Evolutionary conservation across 1,284 basidiomycete genomes (phyloP), one percentile per base, ranked within the genome.

Genomic region (Apiotrichum siamense): DNA sequence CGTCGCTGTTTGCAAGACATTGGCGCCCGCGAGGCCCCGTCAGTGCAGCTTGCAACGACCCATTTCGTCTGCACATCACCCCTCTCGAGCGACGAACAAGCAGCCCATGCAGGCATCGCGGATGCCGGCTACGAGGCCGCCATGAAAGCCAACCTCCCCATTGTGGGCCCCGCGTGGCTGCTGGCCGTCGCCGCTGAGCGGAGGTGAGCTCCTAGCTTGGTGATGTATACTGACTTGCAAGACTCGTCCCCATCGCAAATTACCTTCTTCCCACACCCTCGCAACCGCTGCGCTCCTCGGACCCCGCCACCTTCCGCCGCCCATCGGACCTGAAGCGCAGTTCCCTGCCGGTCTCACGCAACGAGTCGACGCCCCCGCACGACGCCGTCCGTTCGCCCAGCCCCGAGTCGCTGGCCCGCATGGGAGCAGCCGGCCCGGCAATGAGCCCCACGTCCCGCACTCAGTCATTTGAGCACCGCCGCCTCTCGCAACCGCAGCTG

Each of bases 41-140:
- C 84, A 61, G 92, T 99, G 24, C 88, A 93, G 75, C 92, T 97
- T 52, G 92, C 96, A 65, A 96, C 92, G 6, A 94, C 91, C 0
- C 92, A 97, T 71, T 96, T 94, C 62, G 90, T 96, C 32, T 94
- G 91, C 67, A 93, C 89, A 3, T 89, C 87, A 0, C 87, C 90
- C 2, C 54, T 69, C 1, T 83, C 85, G 1, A 65, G 69, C 7
- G 84, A 83, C 3, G 82, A 84, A 3, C 79, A 80, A 21, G 45
- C 49, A 18, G 67, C 65, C 15, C 47, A 64, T 37, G 64, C 65
- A 4, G 66, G 65, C 7, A 47, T 53, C 26, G 57, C 62, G 32
- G 70, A 61, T 18, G 27, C 41, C 4, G 32, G 24, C 6, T 96
- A 96, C 69, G 89, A 93, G 69, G 82, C 89, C 32, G 92, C 92